Percentiles rank a stretch among this genome's conserved stretches.
These are phyloP conservation scores for Hyphodiscus sp. DNA, from an alignment of 2,329 filamentous ascomycete genomes.

Conservation along the genomic window DNA sequence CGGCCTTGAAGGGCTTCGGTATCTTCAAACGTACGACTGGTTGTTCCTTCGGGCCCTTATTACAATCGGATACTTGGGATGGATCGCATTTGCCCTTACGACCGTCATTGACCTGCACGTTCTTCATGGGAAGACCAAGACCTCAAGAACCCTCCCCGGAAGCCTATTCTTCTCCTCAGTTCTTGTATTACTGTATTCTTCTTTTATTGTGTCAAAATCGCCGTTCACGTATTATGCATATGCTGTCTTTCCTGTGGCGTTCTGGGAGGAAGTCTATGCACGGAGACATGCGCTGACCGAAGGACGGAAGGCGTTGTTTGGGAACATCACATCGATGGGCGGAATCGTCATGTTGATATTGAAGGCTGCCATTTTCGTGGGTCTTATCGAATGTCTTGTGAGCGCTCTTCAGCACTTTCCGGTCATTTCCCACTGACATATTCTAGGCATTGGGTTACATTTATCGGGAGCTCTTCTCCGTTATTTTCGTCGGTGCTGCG, in stretches of 20 bases:
- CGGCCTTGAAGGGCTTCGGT: slow-evolving; percentile 76
- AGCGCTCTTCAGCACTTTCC: slow-evolving; percentile 24
- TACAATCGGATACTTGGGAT: slow-evolving; percentile 85
- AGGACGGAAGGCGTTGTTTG: slow-evolving; percentile 63
- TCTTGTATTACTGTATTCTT: slow-evolving; percentile 69
- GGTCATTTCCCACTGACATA: neutral
- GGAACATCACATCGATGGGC: slow-evolving; percentile 55
- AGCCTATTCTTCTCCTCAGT: slow-evolving; percentile 66
- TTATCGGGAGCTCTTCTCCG: slow-evolving; percentile 77
- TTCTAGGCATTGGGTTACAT: slow-evolving; percentile 83
- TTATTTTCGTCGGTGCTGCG: slow-evolving; percentile 67
- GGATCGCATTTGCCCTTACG: slow-evolving; percentile 88
- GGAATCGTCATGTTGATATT: slow-evolving; percentile 54
- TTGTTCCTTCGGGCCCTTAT: slow-evolving; percentile 85
- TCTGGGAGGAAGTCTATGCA: slow-evolving; percentile 94
- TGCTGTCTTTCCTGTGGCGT: slow-evolving; percentile 83
- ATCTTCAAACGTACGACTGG: slow-evolving; percentile 98
- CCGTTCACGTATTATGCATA: slow-evolving; percentile 85
- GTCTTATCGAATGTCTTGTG: slow-evolving; percentile 72
- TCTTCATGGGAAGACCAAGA: slow-evolving; percentile 60
- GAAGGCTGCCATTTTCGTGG: slow-evolving; percentile 62
- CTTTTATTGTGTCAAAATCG: slow-evolving; percentile 73
- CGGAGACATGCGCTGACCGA: slow-evolving; percentile 61
- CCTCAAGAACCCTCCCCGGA: slow-evolving; percentile 54
- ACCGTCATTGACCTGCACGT: slow-evolving; percentile 87